Base-by-base conservation (phyloP, 768 basidiomycete genomes). In the Rhizopogon rudus region DNA sequence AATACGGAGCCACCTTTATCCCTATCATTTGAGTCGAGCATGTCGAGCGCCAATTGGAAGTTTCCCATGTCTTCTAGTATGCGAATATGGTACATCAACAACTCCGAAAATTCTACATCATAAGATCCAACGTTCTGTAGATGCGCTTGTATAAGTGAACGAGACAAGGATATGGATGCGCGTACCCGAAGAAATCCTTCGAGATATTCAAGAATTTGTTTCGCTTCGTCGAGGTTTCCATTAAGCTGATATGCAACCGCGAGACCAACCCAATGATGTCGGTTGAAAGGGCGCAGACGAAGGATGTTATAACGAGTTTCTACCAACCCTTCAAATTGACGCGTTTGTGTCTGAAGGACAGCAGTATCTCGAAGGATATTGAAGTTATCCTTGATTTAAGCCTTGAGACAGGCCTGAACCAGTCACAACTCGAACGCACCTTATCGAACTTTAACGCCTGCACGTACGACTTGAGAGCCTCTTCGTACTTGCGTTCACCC, bases 291-390 rank as follows among this genome's bases (percentile, higher is more conserved):
- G 13, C 94, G 85, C 13, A 93, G 68, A 54, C 78, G 81, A 40
- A 98, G 81, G 52, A 97, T 83, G 7, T 82, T 82, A 61, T 90
- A 80, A 1, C 97, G 86, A 2, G 91, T 91, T 52, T 93, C 87
- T 40, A 93, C 82, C 28, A 95, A 80, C 5, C 75, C 76, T 41
- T 90, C 85, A 68, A 83, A 97, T 43, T 86, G 73, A 35, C 96
- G 84, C 12, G 93, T 80, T 59, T 98, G 95, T 0, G 92, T 85
- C 64, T 94, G 91, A 9, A 99, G 79, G 48, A 88, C 82, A 6
- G 95, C 92, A 0, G 92, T 81, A 69, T 98, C 97, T 43, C 91
- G 86, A 25, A 99, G 72, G 61, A 99, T 87, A 69, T 96, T 96
- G 64, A 97, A 73, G 67, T 97, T 97, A 63, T 98, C 93, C 95